Evolutionary conservation across 306 rosid genomes (phyloP).

Genomic region (Pueraria montana): DNA sequence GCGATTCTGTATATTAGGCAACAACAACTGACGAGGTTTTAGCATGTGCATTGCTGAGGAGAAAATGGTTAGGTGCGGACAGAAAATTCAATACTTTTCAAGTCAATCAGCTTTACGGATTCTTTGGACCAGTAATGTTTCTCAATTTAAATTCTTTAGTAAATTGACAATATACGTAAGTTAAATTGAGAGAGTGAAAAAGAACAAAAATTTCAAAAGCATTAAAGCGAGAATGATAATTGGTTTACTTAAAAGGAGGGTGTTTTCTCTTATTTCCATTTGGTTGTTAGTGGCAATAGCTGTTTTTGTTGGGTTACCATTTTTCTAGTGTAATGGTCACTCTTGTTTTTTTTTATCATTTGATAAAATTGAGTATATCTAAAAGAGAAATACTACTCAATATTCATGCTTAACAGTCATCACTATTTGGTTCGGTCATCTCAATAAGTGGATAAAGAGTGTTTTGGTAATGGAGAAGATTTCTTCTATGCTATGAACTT

Average conservation of each 20-base stretch:
- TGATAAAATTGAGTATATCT: background rate
- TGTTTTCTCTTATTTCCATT: background rate
- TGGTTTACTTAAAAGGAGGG: background rate
- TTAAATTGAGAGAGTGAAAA: slow-evolving; percentile 22
- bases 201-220: background rate
- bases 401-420: background rate
- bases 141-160: slow-evolving; percentile 18
- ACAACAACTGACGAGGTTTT: slow-evolving; percentile 34
- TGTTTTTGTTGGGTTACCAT: slow-evolving; percentile 1
- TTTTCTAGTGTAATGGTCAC: background rate
- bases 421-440: background rate
- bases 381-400: background rate
- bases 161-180: background rate
- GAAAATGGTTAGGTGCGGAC: slow-evolving; percentile 26
- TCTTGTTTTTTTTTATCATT: background rate
- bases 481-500: background rate
- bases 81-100: slow-evolving; percentile 9
- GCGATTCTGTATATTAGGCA: slow-evolving; percentile 26
- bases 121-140: slow-evolving; percentile 26
- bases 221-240: background rate
- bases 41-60: slow-evolving; percentile 18
- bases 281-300: background rate
- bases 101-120: slow-evolving; percentile 1
- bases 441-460: background rate
- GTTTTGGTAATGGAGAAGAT: background rate